Evolutionary conservation across 305 asterid genomes (phyloP).

Genomic region (Rubia tinctorum): DNA sequence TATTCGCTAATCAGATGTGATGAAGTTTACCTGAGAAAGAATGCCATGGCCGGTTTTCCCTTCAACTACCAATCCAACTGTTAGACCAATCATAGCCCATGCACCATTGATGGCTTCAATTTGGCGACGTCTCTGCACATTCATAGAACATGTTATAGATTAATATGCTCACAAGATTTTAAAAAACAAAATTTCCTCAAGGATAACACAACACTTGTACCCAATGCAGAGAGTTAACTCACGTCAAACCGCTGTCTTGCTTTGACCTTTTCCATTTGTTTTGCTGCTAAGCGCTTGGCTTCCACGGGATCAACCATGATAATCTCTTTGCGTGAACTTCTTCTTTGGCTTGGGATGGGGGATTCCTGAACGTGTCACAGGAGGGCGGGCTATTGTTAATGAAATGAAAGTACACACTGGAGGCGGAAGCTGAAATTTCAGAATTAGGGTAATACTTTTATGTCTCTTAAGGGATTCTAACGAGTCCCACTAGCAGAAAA

Average conservation of each 20-base stretch:
- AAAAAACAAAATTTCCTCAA: neutral
- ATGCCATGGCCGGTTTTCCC: constrained; percentile 71
- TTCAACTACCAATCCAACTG: constrained; percentile 77
- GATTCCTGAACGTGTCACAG: constrained; percentile 41
- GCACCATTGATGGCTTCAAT: constrained; percentile 95
- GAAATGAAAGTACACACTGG: neutral
- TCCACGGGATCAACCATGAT: constrained; percentile 93
- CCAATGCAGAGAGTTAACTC: constrained; percentile 28
- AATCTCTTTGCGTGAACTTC: constrained; percentile 46
- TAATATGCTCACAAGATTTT: neutral
- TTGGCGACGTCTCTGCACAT: constrained; percentile 45
- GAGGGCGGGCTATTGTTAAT: constrained; percentile 2
- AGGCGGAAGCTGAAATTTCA: neutral
- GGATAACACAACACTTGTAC: neutral
- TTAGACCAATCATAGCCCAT: constrained; percentile 96
- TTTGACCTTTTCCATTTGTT: constrained; percentile 77
- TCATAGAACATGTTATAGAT: neutral
- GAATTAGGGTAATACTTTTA: neutral
- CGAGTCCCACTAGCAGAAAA: neutral
- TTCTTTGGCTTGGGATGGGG: constrained; percentile 28
- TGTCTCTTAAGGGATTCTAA: neutral
- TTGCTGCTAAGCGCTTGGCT: constrained; percentile 90
- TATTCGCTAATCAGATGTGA: neutral
- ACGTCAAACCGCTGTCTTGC: constrained; percentile 66
- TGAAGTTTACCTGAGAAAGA: constrained; percentile 54